A percentile compares a stretch with the other conserved stretches of the same genome.
These are phyloP conservation scores for Halophytophthora polymorphica DNA, from an alignment of 352 stramenopile species.

Conservation along the genomic window DNA sequence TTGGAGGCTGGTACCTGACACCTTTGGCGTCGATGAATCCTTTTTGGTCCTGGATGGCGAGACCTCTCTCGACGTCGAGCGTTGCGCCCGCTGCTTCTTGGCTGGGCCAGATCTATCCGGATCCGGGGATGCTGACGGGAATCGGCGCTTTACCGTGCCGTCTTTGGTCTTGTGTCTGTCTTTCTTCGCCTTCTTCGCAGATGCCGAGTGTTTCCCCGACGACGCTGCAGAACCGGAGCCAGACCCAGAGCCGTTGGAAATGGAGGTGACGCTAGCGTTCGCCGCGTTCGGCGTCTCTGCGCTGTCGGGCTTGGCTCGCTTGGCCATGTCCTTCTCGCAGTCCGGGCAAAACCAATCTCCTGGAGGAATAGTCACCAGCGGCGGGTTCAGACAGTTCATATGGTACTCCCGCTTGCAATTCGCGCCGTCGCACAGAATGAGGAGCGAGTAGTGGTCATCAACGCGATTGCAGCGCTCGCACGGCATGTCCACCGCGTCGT, in stretches of 20 bases:
- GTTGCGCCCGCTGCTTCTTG: constrained; percentile 47
- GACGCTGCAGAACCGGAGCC: constrained; percentile 12
- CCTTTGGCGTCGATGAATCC: constrained; percentile 34
- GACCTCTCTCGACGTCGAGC: constrained; percentile 42
- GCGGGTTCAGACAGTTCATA: constrained; percentile 79
- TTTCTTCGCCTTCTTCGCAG: constrained; percentile 46
- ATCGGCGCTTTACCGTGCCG: constrained; percentile 50
- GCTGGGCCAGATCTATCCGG: constrained; percentile 16
- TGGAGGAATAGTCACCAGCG: constrained; percentile 52
- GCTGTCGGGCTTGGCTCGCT: constrained; percentile 25
- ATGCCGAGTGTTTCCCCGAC: constrained; percentile 1
- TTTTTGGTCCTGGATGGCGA: constrained; percentile 30
- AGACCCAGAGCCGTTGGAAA: constrained; percentile 3
- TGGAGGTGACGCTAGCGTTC: constrained; percentile 9
- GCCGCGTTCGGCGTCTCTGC: constrained; percentile 21
- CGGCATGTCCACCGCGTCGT: constrained; percentile 70
- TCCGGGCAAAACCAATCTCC: constrained; percentile 82
- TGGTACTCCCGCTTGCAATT: constrained; percentile 84
- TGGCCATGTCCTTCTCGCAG: constrained; percentile 41
- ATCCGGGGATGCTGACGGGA: constrained; percentile 43
- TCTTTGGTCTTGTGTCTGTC: constrained; percentile 60
- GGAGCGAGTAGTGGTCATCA: constrained; percentile 73
- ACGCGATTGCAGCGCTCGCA: constrained; percentile 82
- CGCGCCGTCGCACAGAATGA: constrained; percentile 83
- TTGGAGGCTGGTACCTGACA: constrained; percentile 4